Percentiles rank a stretch among this genome's conserved stretches.
These are phyloP conservation scores for Termitomyces eurrhizus DNA, from an alignment of 768 basidiomycete species.

Conservation along the genomic window DNA sequence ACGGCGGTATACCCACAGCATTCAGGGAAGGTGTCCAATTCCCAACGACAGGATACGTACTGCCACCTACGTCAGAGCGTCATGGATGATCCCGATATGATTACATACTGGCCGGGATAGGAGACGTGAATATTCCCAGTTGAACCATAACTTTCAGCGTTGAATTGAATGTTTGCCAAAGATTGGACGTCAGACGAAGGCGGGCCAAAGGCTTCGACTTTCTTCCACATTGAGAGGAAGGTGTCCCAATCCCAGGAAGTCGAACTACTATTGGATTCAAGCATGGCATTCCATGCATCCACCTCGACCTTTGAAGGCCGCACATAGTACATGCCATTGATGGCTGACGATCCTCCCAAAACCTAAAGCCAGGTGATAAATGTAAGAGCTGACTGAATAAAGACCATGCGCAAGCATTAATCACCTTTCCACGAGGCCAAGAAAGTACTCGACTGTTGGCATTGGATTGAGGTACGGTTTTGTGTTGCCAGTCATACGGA, in stretches of 20 bases:
- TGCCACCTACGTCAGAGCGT: constrained; percentile 21
- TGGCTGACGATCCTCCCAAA: constrained; percentile 63
- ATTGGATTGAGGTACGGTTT: constrained; percentile 42
- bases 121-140: constrained; percentile 35
- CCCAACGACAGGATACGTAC: constrained; percentile 45
- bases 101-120: constrained; percentile 21
- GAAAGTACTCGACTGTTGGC: constrained; percentile 37
- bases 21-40: constrained; percentile 53
- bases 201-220: constrained; percentile 49
- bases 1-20: constrained; percentile 37
- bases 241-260: constrained; percentile 41
- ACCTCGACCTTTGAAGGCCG: constrained; percentile 47
- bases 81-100: constrained; percentile 29
- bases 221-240: constrained; percentile 38
- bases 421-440: constrained; percentile 63
- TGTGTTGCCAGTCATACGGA: constrained; percentile 54
- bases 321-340: constrained; percentile 68
- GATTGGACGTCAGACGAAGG: constrained; percentile 34
- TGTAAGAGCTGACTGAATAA: background rate
- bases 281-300: constrained; percentile 36
- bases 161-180: constrained; percentile 37
- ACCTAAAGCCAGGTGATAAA: constrained; percentile 28
- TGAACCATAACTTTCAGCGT: constrained; percentile 40
- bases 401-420: background rate
- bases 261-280: constrained; percentile 27